Conservation (phyloP, 1,284 basidiomycete genomes). For the Malassezia pachydermatis region DNA sequence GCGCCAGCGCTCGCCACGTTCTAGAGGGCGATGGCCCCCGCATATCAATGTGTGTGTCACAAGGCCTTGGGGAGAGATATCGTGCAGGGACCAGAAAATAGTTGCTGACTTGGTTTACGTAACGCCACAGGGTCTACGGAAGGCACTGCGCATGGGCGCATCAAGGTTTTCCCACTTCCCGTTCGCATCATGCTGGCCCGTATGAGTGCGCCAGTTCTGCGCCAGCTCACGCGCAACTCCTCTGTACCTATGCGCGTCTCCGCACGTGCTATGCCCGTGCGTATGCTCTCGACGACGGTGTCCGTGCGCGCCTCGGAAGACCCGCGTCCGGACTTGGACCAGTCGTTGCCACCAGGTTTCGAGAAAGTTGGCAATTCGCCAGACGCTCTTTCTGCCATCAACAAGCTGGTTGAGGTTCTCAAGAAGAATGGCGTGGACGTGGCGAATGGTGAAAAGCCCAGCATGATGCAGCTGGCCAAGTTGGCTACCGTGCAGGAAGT, state of each 20-base stretch:
- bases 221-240: not conserved
- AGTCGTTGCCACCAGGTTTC: conserved; percentile 28
- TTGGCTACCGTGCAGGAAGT: conserved; percentile 31
- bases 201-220: not conserved
- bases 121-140: too few species aligned
- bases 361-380: conserved; percentile 34
- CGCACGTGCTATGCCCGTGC: too few species aligned
- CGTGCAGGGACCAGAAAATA: not conserved
- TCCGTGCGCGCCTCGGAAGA: conserved; percentile 9
- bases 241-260: not conserved
- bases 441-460: conserved; percentile 26
- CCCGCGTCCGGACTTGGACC: conserved; percentile 3
- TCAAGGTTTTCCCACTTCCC: too few species aligned
- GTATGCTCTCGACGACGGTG: not conserved
- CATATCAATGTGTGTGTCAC: too few species aligned
- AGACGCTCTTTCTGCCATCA: conserved; percentile 27
- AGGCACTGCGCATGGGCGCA: too few species aligned
- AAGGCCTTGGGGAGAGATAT: not conserved
- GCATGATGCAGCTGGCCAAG: conserved; percentile 31
- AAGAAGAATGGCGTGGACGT: conserved; percentile 34
- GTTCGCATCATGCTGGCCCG: not conserved
- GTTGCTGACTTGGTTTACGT: too few species aligned
- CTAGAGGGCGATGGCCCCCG: not conserved
- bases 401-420: conserved; percentile 27
- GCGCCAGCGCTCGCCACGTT: not conserved